phyloP scores from a whole-genome alignment of 139 green algal genomes.

The Penium margaritaceum region DNA sequence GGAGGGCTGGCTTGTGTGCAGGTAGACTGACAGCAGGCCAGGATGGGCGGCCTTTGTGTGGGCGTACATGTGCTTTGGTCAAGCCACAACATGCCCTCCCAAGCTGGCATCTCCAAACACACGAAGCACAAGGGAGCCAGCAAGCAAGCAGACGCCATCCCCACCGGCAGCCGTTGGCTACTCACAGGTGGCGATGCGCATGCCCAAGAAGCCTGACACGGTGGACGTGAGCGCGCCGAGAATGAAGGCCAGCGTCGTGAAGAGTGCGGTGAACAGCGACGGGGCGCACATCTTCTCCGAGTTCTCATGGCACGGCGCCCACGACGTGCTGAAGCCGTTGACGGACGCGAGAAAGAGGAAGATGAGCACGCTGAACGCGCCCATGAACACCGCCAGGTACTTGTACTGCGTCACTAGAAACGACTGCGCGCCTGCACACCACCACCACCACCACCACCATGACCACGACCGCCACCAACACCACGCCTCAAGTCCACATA shows the following conservation, averaged over 20 bases:
- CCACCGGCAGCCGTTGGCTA: background rate
- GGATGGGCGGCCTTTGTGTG: too few species aligned
- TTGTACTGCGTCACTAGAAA: slow-evolving; percentile 96
- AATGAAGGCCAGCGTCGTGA: slow-evolving; percentile 89
- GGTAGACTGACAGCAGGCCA: too few species aligned
- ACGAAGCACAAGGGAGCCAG: too few species aligned
- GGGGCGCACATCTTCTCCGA: too few species aligned
- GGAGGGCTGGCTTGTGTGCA: too few species aligned
- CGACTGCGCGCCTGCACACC: slow-evolving; percentile 40
- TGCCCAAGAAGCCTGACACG: slow-evolving; percentile 86
- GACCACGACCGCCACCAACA: slow-evolving; percentile 72
- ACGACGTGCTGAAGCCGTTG: slow-evolving; percentile 34
- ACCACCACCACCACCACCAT: slow-evolving; percentile 59
- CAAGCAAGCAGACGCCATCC: too few species aligned
- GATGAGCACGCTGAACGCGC: slow-evolving; percentile 77
- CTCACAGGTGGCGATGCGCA: slow-evolving; percentile 86
- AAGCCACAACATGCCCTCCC: too few species aligned
- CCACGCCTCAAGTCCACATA: background rate
- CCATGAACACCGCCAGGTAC: slow-evolving; percentile 59
- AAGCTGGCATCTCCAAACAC: too few species aligned
- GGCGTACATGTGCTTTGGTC: too few species aligned
- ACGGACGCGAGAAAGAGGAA: slow-evolving; percentile 75
- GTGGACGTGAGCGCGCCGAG: slow-evolving; percentile 82
- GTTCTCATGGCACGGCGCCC: too few species aligned
- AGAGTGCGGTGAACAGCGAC: slow-evolving; percentile 6